Conservation (phyloP, 306 rosid species). For the Ormosia emarginata region DNA sequence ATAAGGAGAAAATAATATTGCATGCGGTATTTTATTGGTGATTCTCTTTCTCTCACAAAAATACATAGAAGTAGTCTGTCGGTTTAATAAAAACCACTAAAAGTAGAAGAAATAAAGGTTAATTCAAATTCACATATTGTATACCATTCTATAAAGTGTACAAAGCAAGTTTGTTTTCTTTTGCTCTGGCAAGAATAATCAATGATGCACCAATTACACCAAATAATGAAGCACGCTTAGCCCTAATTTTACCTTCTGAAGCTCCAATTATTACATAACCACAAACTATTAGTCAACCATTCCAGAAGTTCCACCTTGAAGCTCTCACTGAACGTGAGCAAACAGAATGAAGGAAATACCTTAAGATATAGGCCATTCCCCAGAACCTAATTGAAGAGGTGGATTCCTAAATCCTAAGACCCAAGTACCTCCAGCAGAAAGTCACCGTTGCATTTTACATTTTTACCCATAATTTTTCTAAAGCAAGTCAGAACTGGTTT, state of each 20-base stretch:
- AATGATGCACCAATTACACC: background rate
- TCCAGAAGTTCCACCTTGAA: background rate
- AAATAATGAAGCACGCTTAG: background rate
- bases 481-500: background rate
- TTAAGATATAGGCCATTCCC: background rate
- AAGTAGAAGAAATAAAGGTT: background rate
- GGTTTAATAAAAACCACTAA: background rate
- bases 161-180: background rate
- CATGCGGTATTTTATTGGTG: background rate
- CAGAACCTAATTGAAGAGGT: background rate
- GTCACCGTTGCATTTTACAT: background rate
- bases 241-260: background rate
- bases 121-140: background rate
- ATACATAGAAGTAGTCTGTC: background rate
- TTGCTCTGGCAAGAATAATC: background rate
- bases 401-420: conserved; percentile 14
- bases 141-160: background rate
- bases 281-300: background rate
- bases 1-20: background rate
- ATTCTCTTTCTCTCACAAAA: background rate
- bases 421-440: background rate
- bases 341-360: conserved; percentile 9
- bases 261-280: background rate
- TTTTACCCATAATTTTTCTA: background rate
- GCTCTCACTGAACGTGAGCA: background rate